Evolutionary conservation across 768 basidiomycete genomes (phyloP), one percentile per base, ranked within the genome.

Genomic region (Boletus patriciae): DNA sequence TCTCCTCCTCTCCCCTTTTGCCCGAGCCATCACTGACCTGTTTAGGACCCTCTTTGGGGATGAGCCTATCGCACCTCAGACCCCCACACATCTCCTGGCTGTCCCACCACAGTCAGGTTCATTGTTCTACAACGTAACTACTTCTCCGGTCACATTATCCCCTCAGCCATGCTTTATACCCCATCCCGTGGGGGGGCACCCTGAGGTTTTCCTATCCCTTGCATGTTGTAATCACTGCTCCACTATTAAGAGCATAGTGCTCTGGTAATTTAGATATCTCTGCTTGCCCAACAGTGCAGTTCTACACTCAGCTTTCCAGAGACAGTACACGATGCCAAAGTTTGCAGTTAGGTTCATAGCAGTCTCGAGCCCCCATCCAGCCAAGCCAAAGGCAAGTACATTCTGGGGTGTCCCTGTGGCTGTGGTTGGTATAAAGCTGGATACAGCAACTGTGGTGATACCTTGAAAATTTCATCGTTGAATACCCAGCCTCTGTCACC

Each of bases 281-380:
- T 55, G 59, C 8, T 29, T 12, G 6, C 52, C 55, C 16, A 66
- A 36, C 21, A 38, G 1, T 7, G 57, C 46, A 19, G 50, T 46
- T 19, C 13, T 40, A 16, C 51, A 50, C 3, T 50, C 58, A 1
- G 52, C 55, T 18, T 42, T 52, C 61, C 56, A 58, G 40, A 65
- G 46, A 45, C 61, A 55, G 40, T 63, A 63, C 16, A 65, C 61
- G 18, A 66, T 66, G 16, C 62, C 54, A 46, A 57, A 56, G 29
- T 60, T 63, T 36, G 61, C 50, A 13, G 55, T 46, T 3, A 66
- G 31, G 18, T 66, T 66, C 11, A 59, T 57, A 15, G 45, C 47
- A 11, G 54, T 55, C 31, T 66, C 64, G 16, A 66, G 40, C 25
- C 61, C 61, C 64, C 64, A 66, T 18, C 50, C 65, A n/a, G 57